Percentiles rank a stretch among this genome's conserved stretches.
Conservation (phyloP, 2,329 filamentous ascomycete genomes). For the Aspergillus sp. region DNA sequence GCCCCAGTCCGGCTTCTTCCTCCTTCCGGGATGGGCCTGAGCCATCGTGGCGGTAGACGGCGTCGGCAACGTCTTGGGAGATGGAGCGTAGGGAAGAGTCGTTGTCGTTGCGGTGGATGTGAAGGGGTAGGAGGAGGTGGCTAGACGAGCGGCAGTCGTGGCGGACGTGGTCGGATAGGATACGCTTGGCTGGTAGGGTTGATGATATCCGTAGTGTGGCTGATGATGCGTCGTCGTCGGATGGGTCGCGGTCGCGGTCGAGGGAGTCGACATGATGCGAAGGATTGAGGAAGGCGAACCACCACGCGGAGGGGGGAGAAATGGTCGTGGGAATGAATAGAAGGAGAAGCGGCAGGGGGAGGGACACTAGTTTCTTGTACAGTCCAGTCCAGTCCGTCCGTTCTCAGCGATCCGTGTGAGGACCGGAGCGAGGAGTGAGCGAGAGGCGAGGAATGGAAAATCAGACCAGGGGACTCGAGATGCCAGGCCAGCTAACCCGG, state of each 20-base stretch:
- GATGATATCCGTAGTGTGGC: slow-evolving; percentile 60
- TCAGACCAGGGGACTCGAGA: slow-evolving; percentile 1
- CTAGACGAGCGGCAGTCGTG: slow-evolving; percentile 39
- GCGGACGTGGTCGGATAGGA: slow-evolving; percentile 50
- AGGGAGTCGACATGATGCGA: slow-evolving; percentile 73
- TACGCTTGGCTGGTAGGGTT: slow-evolving; percentile 53
- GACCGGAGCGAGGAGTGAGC: neutral
- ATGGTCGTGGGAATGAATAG: neutral
- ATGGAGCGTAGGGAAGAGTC: slow-evolving; percentile 32
- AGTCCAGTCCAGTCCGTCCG: neutral
- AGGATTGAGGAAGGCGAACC: slow-evolving; percentile 5
- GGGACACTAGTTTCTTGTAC: neutral
- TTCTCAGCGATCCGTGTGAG: neutral
- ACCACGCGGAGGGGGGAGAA: neutral
- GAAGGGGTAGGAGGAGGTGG: slow-evolving; percentile 44
- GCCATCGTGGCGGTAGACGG: slow-evolving; percentile 31
- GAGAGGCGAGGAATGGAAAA: neutral
- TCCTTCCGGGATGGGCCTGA: slow-evolving; percentile 43
- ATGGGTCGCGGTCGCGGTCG: slow-evolving; percentile 70
- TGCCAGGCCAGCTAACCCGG: neutral
- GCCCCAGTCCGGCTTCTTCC: slow-evolving; percentile 69
- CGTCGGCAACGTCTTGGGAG: slow-evolving; percentile 37
- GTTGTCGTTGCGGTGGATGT: slow-evolving; percentile 31
- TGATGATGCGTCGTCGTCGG: slow-evolving; percentile 63
- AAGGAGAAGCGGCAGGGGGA: neutral